Conservation (phyloP, 192 early-diverging fungal species). For the Coemansia sp. region DNA sequence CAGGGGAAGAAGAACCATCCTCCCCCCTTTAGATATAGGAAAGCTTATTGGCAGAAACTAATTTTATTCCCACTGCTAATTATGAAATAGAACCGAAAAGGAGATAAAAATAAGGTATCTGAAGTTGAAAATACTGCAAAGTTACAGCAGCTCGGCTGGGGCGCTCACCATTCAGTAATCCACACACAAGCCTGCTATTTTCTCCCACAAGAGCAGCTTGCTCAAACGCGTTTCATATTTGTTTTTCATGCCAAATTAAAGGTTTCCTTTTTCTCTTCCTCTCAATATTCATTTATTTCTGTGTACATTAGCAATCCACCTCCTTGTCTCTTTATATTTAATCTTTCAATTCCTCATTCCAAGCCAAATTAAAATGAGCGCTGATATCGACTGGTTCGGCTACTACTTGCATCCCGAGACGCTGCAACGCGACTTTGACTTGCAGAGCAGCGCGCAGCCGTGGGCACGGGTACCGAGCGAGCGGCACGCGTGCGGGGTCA, state of each 20-base stretch:
- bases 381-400: constrained; percentile 38
- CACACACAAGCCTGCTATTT: too few relatives aligned
- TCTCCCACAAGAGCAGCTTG: too few relatives aligned
- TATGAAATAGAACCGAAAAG: too few relatives aligned
- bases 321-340: neutral
- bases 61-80: too few relatives aligned
- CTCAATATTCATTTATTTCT: neutral
- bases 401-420: constrained; percentile 44
- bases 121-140: too few relatives aligned
- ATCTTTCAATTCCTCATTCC: neutral
- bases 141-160: too few relatives aligned
- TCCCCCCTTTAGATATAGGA: neutral
- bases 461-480: constrained; percentile 5
- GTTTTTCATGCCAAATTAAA: neutral
- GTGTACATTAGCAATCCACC: neutral
- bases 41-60: neutral
- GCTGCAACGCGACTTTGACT: constrained; percentile 28
- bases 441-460: neutral
- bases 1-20: neutral
- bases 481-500: constrained; percentile 16
- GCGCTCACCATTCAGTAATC: too few relatives aligned
- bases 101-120: too few relatives aligned
- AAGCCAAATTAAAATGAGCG: too few relatives aligned
- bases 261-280: neutral
- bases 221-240: neutral